Percentiles rank a stretch among this genome's conserved stretches.
Conservation (phyloP, 306 rosid genomes). For the Echinosophora koreensis region DNA sequence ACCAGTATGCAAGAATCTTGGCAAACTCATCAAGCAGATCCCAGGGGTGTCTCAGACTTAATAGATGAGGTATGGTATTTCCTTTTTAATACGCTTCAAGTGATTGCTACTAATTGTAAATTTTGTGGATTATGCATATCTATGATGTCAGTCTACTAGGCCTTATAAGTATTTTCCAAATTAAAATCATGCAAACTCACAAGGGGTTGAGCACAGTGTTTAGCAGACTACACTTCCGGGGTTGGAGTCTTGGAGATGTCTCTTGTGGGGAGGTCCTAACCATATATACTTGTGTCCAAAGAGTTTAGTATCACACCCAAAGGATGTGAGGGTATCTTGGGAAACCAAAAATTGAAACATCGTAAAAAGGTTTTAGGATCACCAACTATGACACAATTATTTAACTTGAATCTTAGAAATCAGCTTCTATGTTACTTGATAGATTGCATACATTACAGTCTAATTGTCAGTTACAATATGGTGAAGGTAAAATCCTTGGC, state of each 20-base stretch:
- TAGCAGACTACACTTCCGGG: too few species aligned
- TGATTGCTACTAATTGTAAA: not conserved
- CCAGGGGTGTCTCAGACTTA: constrained; percentile 1
- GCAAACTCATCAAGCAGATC: constrained; percentile 34
- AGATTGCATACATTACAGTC: not conserved
- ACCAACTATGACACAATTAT: too few species aligned
- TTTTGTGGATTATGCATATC: constrained; percentile 15
- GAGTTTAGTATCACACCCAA: too few species aligned
- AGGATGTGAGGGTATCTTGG: too few species aligned
- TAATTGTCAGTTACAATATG: not conserved
- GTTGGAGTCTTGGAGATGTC: too few species aligned
- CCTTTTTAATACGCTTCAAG: constrained; percentile 4
- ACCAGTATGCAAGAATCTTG: not conserved
- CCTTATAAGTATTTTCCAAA: not conserved
- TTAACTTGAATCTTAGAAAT: not conserved
- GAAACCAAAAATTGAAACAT: too few species aligned
- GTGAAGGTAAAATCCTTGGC: not conserved
- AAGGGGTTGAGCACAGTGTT: too few species aligned
- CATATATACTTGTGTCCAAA: too few species aligned
- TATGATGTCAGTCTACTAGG: not conserved
- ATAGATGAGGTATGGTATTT: constrained; percentile 40
- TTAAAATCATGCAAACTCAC: not conserved
- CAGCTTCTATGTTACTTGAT: not conserved
- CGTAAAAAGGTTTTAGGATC: not conserved
- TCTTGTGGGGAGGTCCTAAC: too few species aligned